Percentiles rank a stretch among this genome's conserved stretches.
phyloP scores from a whole-genome alignment of 345 rosid species.

The Citrus australasica region DNA sequence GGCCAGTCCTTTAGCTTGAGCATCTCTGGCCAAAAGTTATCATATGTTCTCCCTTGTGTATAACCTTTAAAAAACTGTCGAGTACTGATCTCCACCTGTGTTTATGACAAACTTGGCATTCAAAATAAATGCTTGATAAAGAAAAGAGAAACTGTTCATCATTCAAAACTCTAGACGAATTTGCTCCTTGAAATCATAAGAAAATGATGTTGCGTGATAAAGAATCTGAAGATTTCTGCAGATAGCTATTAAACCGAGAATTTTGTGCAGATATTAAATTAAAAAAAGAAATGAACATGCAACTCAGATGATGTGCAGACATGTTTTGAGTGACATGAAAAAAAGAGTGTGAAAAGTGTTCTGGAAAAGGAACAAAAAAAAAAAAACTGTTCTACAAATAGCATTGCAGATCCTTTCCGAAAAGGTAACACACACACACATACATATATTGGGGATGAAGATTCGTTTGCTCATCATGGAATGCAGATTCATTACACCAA shows the following conservation, averaged over 20 bases:
- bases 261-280: not conserved
- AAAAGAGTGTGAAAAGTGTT: not conserved
- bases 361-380: no score
- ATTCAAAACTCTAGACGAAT: not conserved
- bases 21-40: slow-evolving; percentile 89
- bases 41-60: slow-evolving; percentile 61
- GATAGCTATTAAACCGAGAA: not conserved
- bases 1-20: slow-evolving; percentile 98
- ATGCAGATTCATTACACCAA: not conserved
- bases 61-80: slow-evolving; percentile 77
- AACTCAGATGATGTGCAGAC: not conserved
- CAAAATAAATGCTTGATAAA: not conserved
- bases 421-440: no score
- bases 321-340: not conserved
- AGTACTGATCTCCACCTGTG: slow-evolving; percentile 69
- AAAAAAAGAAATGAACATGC: not conserved
- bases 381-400: not conserved
- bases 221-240: not conserved
- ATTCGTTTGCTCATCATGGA: not conserved
- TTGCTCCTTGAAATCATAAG: not conserved
- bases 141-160: not conserved
- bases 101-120: slow-evolving; percentile 10
- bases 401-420: not conserved
- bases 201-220: not conserved
- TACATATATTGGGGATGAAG: not conserved